Conservation (phyloP, 192 early-diverging fungal genomes). For the Coemansia sp. region DNA sequence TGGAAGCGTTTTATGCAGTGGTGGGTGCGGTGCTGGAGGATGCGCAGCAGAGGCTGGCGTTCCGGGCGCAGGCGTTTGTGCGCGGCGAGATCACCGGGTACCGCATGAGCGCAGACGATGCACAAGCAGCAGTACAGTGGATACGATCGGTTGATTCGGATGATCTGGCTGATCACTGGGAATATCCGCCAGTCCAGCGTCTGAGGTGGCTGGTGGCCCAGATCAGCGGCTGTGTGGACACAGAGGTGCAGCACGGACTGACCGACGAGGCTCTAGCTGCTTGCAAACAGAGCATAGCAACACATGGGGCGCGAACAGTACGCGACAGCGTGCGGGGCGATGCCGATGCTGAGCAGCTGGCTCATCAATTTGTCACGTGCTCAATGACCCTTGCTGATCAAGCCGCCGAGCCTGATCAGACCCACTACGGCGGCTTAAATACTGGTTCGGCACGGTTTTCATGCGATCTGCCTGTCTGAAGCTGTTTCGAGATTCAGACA, state of each 20-base stretch:
- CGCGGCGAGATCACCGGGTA: constrained; percentile 33
- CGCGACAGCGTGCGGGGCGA: not conserved
- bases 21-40: constrained; percentile 83
- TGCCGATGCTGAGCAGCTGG: constrained; percentile 29
- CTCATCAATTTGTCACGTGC: constrained; percentile 34
- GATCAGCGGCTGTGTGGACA: constrained; percentile 43
- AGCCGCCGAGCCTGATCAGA: not conserved
- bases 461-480: too few species aligned
- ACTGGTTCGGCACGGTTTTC: too few species aligned
- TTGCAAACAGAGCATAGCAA: constrained; percentile 31
- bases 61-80: constrained; percentile 81
- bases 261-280: constrained; percentile 34
- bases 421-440: too few species aligned
- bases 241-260: constrained; percentile 31
- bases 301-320: constrained; percentile 22
- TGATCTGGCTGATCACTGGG: constrained; percentile 6
- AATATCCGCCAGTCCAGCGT: constrained; percentile 32
- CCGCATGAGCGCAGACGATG: not conserved
- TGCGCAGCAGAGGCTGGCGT: constrained; percentile 84
- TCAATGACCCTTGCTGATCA: not conserved
- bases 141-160: constrained; percentile 1
- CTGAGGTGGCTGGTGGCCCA: constrained; percentile 40
- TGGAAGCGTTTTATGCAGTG: constrained; percentile 62
- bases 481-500: too few species aligned
- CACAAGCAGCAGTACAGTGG: constrained; percentile 8